Conservation (phyloP, 495 filamentous ascomycete species). For the Patellaria atrata region DNA sequence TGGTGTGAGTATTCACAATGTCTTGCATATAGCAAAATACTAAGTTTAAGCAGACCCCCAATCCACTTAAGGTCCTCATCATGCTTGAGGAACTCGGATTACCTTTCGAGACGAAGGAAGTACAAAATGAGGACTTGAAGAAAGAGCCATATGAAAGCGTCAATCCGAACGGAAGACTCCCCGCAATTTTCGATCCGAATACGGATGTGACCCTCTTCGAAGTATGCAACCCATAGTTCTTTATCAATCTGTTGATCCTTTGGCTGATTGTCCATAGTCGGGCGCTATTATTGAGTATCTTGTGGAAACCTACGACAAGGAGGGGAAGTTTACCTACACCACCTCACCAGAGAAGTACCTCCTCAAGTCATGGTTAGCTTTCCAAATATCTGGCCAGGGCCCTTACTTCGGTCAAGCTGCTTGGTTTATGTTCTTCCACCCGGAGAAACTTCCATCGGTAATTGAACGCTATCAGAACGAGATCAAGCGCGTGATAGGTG, state of each 20-base stretch:
- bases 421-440: constrained; percentile 32
- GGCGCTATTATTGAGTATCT: constrained; percentile 26
- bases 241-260: no score
- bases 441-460: constrained; percentile 31
- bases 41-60: no score
- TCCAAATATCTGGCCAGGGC: constrained; percentile 31
- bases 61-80: constrained; percentile 2
- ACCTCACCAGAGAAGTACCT: constrained; percentile 23
- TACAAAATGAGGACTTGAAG: neutral
- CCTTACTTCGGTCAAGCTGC: constrained; percentile 29
- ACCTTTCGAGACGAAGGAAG: constrained; percentile 5
- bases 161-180: constrained; percentile 4
- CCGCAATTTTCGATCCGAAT: constrained; percentile 12
- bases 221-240: neutral
- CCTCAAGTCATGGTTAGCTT: constrained; percentile 26
- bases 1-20: neutral
- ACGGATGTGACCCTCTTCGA: constrained; percentile 12
- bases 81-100: constrained; percentile 1
- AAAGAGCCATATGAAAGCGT: neutral
- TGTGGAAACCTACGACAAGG: constrained; percentile 23
- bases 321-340: constrained; percentile 17
- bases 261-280: constrained; percentile 7
- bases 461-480: constrained; percentile 36
- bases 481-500: constrained; percentile 31
- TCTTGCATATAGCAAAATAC: no score